Evolutionary conservation across 306 rosid species (phyloP), one percentile per base, ranked within the genome.

Genomic region (Quercus wislizeni): DNA sequence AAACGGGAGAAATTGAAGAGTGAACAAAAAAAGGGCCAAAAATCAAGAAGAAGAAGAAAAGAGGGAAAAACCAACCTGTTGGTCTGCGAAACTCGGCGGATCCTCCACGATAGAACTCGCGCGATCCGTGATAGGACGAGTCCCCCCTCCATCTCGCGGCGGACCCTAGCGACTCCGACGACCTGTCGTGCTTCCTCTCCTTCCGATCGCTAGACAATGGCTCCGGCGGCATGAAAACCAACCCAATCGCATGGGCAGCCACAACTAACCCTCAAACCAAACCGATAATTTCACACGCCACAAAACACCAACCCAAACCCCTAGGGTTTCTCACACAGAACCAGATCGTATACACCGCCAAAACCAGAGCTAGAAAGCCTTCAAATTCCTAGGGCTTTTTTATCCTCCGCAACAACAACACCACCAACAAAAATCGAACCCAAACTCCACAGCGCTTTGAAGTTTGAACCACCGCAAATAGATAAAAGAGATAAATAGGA

Each of bases 181-280:
- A 87, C 85, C 97, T 85, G 75, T 93, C 99, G 87, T 90, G 93
- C 97, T 92, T 96, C 97, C 98, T 93, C 94, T 96, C 97, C 92
- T 96, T 96, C 84, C 99, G 97, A 86, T 96, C 98, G 92, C 94
- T 93, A 80, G 97, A 94, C 80, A 96, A 78, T 72, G 98, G 94
- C 87, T 96, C 99, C 10, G 96, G 98, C 98, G 99, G 99, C 99
- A 96, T 96, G 90, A 90, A 96, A 84, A 86, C 65, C 89, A 87
- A 81, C 87, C 89, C 79, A 90, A 91, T 83, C 80, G 96, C 96
- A 93, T 92, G 89, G 92, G 94, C 94, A 76, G 81, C 89, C 86
- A 75, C 87, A 63, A 78, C 41, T 62, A 49, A 49, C 54, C 72
- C 46, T 41, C 46, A 41, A 41, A 41, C 46, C 72, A 20, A 88